Base-by-base conservation (phyloP, 257 asterid species). In the Ilex asprella region DNA sequence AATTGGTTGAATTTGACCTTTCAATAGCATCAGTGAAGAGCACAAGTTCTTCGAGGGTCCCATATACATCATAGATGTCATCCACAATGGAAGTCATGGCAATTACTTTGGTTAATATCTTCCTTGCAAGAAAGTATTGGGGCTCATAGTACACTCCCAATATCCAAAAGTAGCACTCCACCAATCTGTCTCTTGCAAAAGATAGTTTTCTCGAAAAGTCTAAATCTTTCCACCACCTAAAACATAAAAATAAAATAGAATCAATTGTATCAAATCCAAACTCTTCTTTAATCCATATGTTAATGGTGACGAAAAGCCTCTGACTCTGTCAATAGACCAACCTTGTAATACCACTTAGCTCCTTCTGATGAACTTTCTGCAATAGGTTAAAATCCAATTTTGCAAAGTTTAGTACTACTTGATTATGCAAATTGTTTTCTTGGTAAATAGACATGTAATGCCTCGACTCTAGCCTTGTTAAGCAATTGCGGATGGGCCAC, bases 151-250 rank as follows among this genome's bases (percentile, higher is more conserved):
- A 68, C 27, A 72, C 61, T 0, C 61, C 69, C 52, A 66, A 3
- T 30, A 39, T 47, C 81, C 76, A 72, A 35, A 79, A 70, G 62
- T 72, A 79, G 64, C 63, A 41, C 16, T 79, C 81, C 7, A 49
- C 77, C 21, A 69, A 3, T 43, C 81, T 60, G 5, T 75, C 79
- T 60, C 84, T 69, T 30, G 79, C 73, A 57, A 72, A 75, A 6
- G 75, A 56, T 3, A 62, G 9, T 27, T 72, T 73, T 2, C 29
- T 70, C 6, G 52, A 12, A 11, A 58, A 58, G 12, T 70, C 73
- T 16, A 79, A 16, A 32, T 4, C 30, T 47, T 75, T 67, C 84
- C 81, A 78, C 84, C 84, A 78, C 67, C 81, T 78, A 32, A 29
- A 27, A 43, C 10, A 7, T 2, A 63, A 14, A 10, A 13, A 61